Percentiles rank a stretch among this genome's conserved stretches.
Evolutionary conservation across 352 stramenopile species (phyloP).

Genomic region (Phytophthora quininea): DNA sequence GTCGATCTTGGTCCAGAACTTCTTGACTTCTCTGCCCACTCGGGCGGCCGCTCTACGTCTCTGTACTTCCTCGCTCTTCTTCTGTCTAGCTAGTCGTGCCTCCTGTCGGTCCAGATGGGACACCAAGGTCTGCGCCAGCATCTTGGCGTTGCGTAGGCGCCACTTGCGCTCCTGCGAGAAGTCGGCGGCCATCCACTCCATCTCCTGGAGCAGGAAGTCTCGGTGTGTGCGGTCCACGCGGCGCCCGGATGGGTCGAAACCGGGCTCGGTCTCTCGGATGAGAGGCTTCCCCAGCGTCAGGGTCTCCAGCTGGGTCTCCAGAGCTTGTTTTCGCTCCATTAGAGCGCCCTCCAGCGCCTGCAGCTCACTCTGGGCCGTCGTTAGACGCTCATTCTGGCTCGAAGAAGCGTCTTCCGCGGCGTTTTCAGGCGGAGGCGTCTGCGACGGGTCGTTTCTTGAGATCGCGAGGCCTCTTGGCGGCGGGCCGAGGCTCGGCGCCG

Average conservation of each 20-base stretch:
- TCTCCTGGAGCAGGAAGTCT: constrained; percentile 86
- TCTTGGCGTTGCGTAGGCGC: constrained; percentile 78
- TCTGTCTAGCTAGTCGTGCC: constrained; percentile 29
- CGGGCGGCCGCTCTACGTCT: constrained; percentile 67
- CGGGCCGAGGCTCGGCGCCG: constrained; percentile 41
- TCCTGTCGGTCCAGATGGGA: constrained; percentile 33
- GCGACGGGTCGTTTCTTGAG: constrained; percentile 4
- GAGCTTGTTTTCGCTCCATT: constrained; percentile 38
- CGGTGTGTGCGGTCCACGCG: constrained; percentile 53
- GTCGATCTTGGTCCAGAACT: constrained; percentile 98
- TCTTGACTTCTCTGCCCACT: constrained; percentile 90
- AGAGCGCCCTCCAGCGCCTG: constrained; percentile 43
- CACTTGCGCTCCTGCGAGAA: constrained; percentile 92
- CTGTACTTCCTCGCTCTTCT: constrained; percentile 41
- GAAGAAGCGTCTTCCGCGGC: constrained; percentile 15
- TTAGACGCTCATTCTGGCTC: constrained; percentile 25
- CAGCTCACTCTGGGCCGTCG: constrained; percentile 13
- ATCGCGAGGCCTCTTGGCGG: constrained; percentile 22
- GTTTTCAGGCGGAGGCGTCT: constrained; percentile 34
- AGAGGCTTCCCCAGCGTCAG: constrained; percentile 62
- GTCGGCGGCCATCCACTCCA: constrained; percentile 94
- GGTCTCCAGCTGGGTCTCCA: constrained; percentile 49
- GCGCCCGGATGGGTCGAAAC: constrained; percentile 45
- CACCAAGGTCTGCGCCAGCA: constrained; percentile 65
- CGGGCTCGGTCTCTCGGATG: constrained; percentile 33